These are phyloP conservation scores for sunflower (Helianthus annuus) DNA, from an alignment of 129 eudicot genomes.

Conservation along the genomic window HanXRQr2.0-SUNRISE NC_035444.2:57708273-57708772, in stretches of 20 bases:
- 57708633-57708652: not conserved
- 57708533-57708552: constrained; percentile 4
- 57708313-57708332: constrained; percentile 47
- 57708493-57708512: constrained; percentile 1
- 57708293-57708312: constrained; percentile 51
- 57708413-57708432: not conserved
- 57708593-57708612: not conserved
- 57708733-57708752: too few species aligned
- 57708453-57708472: not conserved
- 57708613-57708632: not conserved
- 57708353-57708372: constrained; percentile 27
- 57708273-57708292: not conserved
- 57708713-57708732: too few species aligned
- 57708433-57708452: not conserved
- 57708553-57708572: not conserved
- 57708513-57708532: not conserved
- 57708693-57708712: too few species aligned
- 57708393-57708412: not conserved
- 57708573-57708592: not conserved
- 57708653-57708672: not conserved
- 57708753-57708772: too few species aligned
- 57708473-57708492: not conserved
- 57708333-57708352: constrained; percentile 37
- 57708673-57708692: not conserved
- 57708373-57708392: constrained; percentile 8